These are phyloP conservation scores for Aspergillus nidulans DNA, from an alignment of 495 filamentous ascomycete species.

Conservation along the genomic window DNA sequence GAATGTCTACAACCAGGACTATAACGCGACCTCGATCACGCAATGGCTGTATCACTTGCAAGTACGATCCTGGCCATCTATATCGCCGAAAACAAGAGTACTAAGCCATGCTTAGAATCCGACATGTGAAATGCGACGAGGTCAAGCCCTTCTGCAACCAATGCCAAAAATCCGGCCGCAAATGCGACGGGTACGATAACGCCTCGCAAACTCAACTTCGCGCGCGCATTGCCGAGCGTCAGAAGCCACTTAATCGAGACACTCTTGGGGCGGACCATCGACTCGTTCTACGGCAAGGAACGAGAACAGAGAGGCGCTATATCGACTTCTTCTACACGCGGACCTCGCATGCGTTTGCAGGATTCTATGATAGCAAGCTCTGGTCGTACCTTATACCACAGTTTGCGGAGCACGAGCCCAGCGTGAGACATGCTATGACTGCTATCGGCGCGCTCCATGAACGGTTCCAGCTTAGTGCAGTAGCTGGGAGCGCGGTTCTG, in stretches of 20 bases:
- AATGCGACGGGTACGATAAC: constrained; percentile 18
- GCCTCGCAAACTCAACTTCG: constrained; percentile 11
- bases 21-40: constrained; percentile 3
- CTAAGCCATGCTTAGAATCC: constrained; percentile 34
- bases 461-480: neutral
- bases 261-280: constrained; percentile 6
- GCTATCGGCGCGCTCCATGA: constrained; percentile 14
- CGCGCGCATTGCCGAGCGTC: neutral
- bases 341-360: constrained; percentile 8
- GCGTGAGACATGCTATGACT: constrained; percentile 14
- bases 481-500: too few relatives aligned
- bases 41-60: constrained; percentile 20
- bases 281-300: constrained; percentile 13
- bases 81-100: neutral
- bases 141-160: constrained; percentile 51
- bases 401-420: constrained; percentile 12
- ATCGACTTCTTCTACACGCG: constrained; percentile 9
- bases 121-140: constrained; percentile 64
- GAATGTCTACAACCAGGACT: neutral
- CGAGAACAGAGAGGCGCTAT: constrained; percentile 12
- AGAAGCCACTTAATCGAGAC: neutral
- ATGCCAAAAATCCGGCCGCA: constrained; percentile 22
- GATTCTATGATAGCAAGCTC: constrained; percentile 14
- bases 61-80: constrained; percentile 7
- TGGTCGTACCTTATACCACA: constrained; percentile 17